Conservation (phyloP, 2,329 filamentous ascomycete species). For the Cercospora brassicicola region DNA sequence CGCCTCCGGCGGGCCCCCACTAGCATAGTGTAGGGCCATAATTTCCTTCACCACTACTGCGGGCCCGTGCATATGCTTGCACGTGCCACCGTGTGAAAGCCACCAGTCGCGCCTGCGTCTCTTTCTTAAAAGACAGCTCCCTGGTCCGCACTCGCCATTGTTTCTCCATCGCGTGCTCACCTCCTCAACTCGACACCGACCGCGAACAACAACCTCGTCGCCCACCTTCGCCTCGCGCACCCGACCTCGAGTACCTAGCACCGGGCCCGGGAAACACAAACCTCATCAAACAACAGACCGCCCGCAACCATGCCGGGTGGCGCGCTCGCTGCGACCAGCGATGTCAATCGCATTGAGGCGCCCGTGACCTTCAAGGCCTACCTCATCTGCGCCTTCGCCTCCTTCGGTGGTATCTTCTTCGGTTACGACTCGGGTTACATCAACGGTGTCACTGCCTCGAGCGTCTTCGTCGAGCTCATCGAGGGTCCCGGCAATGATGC, state of each 20-base stretch:
- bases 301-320: constrained; percentile 25
- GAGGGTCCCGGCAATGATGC: constrained; percentile 43
- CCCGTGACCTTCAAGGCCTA: constrained; percentile 49
- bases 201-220: not conserved
- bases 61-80: not conserved
- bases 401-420: constrained; percentile 67
- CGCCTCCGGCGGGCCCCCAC: not conserved
- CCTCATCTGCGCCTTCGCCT: constrained; percentile 49
- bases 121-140: not conserved
- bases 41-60: not conserved
- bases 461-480: constrained; percentile 56
- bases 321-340: constrained; percentile 46
- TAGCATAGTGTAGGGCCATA: not conserved
- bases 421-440: constrained; percentile 79
- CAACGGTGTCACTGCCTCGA: constrained; percentile 50
- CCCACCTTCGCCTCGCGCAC: not conserved
- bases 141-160: not conserved
- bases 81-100: constrained; percentile 3
- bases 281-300: constrained; percentile 1
- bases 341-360: constrained; percentile 56
- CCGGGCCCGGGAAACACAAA: not conserved
- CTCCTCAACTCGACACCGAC: constrained; percentile 2
- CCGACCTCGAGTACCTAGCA: constrained; percentile 1
- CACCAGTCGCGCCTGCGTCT: not conserved
- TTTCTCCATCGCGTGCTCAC: constrained; percentile 10